These are phyloP conservation scores for Gamarada debralockiae DNA, from an alignment of 495 filamentous ascomycete species.

Conservation along the genomic window DNA sequence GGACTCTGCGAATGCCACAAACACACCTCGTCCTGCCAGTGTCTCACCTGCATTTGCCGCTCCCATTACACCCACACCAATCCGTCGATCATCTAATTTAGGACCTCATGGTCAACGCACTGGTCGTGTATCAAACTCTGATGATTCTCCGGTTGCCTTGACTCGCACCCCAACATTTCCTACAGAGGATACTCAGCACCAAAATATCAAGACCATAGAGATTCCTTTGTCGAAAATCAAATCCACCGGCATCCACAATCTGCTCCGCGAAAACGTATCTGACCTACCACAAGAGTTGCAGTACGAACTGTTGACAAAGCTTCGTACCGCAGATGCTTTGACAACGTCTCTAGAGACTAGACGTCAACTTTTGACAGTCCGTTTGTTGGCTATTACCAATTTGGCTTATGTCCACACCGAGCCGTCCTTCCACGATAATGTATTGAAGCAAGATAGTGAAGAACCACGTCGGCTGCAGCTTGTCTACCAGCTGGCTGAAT, in stretches of 20 bases:
- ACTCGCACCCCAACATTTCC: slow-evolving; percentile 21
- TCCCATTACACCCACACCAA: slow-evolving; percentile 52
- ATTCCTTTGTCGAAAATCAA: slow-evolving; percentile 62
- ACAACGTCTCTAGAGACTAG: slow-evolving; percentile 58
- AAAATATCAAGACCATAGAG: slow-evolving; percentile 59
- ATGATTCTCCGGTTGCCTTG: slow-evolving; percentile 13
- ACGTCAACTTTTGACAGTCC: slow-evolving; percentile 73
- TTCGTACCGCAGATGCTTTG: slow-evolving; percentile 79
- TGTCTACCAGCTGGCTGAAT: slow-evolving; percentile 84
- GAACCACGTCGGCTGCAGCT: slow-evolving; percentile 87
- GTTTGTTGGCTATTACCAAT: slow-evolving; percentile 86
- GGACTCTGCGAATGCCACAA: slow-evolving; percentile 6
- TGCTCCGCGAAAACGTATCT: slow-evolving; percentile 58
- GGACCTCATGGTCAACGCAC: slow-evolving; percentile 24
- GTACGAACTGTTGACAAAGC: slow-evolving; percentile 82
- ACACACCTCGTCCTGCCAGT: not conserved
- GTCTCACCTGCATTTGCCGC: slow-evolving; percentile 20
- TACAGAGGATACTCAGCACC: slow-evolving; percentile 49
- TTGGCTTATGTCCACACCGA: slow-evolving; percentile 86
- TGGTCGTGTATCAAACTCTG: slow-evolving; percentile 17
- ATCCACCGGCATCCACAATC: slow-evolving; percentile 57
- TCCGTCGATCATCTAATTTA: slow-evolving; percentile 32
- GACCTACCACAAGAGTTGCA: slow-evolving; percentile 68
- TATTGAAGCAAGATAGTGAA: slow-evolving; percentile 83
- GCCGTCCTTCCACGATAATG: slow-evolving; percentile 71